Evolutionary conservation across 768 basidiomycete species (phyloP).

Genomic region (Suillus americanus): DNA sequence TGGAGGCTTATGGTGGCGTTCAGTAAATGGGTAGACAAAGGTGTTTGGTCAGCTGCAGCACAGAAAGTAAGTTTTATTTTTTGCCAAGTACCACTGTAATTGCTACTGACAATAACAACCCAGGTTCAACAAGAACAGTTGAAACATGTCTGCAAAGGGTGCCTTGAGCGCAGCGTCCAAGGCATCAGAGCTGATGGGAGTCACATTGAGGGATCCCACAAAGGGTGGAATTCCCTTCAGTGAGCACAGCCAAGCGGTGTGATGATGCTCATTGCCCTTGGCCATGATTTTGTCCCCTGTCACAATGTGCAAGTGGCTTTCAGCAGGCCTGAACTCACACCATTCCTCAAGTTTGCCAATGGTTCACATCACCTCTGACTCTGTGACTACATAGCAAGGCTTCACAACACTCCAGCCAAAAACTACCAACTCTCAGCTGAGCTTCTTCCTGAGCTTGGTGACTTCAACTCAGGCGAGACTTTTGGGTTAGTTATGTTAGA

Average conservation of each 20-base stretch:
- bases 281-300: conserved; percentile 23
- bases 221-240: conserved; percentile 27
- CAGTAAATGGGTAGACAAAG: too few relatives aligned
- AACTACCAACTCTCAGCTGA: neutral
- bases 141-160: conserved; percentile 28
- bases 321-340: neutral
- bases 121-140: conserved; percentile 29
- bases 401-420: conserved; percentile 14
- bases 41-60: too few relatives aligned
- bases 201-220: conserved; percentile 29
- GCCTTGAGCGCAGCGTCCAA: conserved; percentile 17
- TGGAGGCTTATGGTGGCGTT: too few relatives aligned
- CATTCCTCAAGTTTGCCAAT: conserved; percentile 14
- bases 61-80: too few relatives aligned
- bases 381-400: conserved; percentile 14
- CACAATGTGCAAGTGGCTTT: conserved; percentile 18
- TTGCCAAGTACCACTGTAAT: too few relatives aligned
- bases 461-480: conserved; percentile 9
- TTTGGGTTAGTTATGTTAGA: conserved; percentile 9
- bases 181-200: conserved; percentile 27
- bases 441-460: neutral
- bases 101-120: too few relatives aligned
- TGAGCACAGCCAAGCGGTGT: conserved; percentile 23
- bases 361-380: conserved; percentile 28
- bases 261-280: conserved; percentile 12